These are phyloP conservation scores for Arthrobotrys megalospora DNA, from an alignment of 2,329 filamentous ascomycete genomes.

Conservation along the genomic window DNA sequence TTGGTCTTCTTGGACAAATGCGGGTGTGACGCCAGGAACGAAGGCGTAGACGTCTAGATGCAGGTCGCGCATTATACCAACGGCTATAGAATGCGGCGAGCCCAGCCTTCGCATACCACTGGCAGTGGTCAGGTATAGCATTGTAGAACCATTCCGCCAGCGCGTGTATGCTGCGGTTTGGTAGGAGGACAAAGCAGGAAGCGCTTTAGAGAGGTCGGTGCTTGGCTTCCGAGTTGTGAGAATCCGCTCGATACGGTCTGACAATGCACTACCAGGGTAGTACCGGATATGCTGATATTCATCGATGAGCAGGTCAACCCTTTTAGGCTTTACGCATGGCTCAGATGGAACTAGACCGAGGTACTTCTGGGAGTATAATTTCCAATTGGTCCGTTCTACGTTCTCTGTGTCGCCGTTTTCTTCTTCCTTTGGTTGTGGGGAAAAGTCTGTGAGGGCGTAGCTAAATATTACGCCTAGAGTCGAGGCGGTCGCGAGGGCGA, in stretches of 20 bases:
- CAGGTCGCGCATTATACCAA: constrained; percentile 43
- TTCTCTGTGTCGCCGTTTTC: constrained; percentile 36
- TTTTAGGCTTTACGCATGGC: constrained; percentile 26
- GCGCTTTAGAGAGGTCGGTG: constrained; percentile 46
- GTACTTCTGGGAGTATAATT: constrained; percentile 62
- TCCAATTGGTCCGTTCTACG: constrained; percentile 62
- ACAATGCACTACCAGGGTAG: constrained; percentile 38
- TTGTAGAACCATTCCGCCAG: constrained; percentile 45
- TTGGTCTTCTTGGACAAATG: constrained; percentile 51
- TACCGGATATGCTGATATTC: constrained; percentile 47
- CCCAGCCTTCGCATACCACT: constrained; percentile 50
- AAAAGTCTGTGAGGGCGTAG: constrained; percentile 60
- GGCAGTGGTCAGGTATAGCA: constrained; percentile 45
- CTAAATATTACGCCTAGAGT: constrained; percentile 66
- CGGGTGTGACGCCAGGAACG: constrained; percentile 43
- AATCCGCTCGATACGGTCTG: constrained; percentile 52
- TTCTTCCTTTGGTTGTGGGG: constrained; percentile 50
- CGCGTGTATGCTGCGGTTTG: constrained; percentile 44
- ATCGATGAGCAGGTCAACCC: constrained; percentile 18
- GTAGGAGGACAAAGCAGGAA: constrained; percentile 52
- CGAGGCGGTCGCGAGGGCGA: constrained; percentile 66
- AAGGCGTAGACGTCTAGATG: constrained; percentile 57
- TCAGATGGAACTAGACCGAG: constrained; percentile 47
- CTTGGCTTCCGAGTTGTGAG: constrained; percentile 43
- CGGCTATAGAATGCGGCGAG: constrained; percentile 36